A percentile compares a stretch with the other conserved stretches of the same genome.
Conservation (phyloP, 495 filamentous ascomycete genomes). For the Xanthoparmelia taractica region DNA sequence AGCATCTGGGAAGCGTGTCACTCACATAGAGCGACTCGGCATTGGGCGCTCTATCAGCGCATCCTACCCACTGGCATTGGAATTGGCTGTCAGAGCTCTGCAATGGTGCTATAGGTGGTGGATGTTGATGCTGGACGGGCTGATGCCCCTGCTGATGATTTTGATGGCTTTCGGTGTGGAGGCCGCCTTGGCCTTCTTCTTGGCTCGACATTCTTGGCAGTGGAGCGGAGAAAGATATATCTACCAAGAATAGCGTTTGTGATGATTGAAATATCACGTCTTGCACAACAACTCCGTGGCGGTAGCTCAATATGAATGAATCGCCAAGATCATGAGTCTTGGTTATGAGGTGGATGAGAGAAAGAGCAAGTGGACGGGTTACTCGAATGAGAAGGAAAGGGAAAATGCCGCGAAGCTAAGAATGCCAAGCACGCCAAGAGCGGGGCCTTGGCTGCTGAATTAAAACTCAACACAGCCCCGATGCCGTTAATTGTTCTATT, state of each 20-base stretch:
- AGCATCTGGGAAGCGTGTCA: conserved; percentile 24
- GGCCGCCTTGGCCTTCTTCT: conserved; percentile 15
- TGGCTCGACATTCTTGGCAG: conserved; percentile 8
- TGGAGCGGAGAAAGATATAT: conserved; percentile 1
- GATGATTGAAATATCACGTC: background rate
- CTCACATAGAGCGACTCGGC: conserved; percentile 89
- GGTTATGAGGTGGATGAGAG: background rate
- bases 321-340: background rate
- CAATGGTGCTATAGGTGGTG: conserved; percentile 17
- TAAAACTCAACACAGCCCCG: background rate
- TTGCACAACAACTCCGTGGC: background rate
- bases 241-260: background rate
- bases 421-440: conserved; percentile 7
- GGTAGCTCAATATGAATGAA: background rate
- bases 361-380: background rate
- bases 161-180: conserved; percentile 6
- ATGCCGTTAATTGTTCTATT: no score
- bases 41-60: conserved; percentile 68
- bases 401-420: conserved; percentile 1
- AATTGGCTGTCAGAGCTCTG: conserved; percentile 32
- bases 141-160: conserved; percentile 23
- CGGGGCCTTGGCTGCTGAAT: conserved; percentile 2
- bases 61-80: conserved; percentile 79
- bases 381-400: background rate
- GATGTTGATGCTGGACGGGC: conserved; percentile 32